Evolutionary conservation across 2,329 filamentous ascomycete species (phyloP).

Genomic region (Orbilia blumenaviensis): DNA sequence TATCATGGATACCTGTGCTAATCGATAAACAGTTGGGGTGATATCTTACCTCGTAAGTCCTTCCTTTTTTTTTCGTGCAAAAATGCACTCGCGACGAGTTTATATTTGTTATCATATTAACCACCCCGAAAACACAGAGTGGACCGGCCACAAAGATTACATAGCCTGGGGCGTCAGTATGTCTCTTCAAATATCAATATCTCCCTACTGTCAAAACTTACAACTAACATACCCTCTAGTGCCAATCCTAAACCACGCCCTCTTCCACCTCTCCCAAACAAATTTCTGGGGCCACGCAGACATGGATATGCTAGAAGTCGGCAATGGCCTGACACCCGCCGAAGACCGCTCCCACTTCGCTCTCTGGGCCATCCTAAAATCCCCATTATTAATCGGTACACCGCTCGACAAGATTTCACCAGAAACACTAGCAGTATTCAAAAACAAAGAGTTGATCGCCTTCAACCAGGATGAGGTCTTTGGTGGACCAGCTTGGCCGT

Average conservation of each 20-base stretch:
- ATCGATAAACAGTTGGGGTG: slow-evolving; percentile 28
- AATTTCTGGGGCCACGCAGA: slow-evolving; percentile 61
- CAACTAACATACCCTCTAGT: slow-evolving; percentile 36
- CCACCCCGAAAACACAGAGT: slow-evolving; percentile 54
- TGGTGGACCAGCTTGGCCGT: slow-evolving; percentile 61
- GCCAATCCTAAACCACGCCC: slow-evolving; percentile 61
- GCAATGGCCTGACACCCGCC: slow-evolving; percentile 60
- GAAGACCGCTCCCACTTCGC: slow-evolving; percentile 61
- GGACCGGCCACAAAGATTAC: slow-evolving; percentile 56
- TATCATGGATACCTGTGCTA: background rate
- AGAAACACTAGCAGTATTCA: slow-evolving; percentile 61
- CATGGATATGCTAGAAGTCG: slow-evolving; percentile 62
- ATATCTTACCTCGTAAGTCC: slow-evolving; percentile 37
- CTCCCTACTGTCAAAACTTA: background rate
- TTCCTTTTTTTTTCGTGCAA: background rate
- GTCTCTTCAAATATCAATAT: background rate
- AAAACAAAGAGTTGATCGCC: slow-evolving; percentile 61
- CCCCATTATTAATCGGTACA: slow-evolving; percentile 63
- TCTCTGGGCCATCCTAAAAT: slow-evolving; percentile 62
- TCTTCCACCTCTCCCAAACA: slow-evolving; percentile 60
- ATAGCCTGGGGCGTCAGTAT: slow-evolving; percentile 57
- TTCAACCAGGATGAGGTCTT: slow-evolving; percentile 64
- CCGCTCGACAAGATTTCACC: slow-evolving; percentile 60
- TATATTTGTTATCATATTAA: background rate
- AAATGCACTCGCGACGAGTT: background rate